Evolutionary conservation across 2,329 filamentous ascomycete species (phyloP), one percentile per base, ranked within the genome.

Genomic region (Talaromyces sp.): DNA sequence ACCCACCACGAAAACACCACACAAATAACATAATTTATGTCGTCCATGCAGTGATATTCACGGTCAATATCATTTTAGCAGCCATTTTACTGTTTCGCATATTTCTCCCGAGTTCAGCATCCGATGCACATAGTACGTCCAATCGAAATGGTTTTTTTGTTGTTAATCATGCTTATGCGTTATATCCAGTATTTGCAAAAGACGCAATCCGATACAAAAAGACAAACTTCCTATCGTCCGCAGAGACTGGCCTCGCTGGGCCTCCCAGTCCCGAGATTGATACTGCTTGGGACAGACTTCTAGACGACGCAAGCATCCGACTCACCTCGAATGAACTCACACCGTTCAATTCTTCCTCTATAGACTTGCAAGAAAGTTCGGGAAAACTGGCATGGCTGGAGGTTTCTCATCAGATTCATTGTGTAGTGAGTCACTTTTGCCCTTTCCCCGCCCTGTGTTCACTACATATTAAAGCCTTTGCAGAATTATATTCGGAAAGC

Each of bases 401-500:
- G 32, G 19, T 58, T 10, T 58, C 42, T 22, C 57, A 58, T 52
- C 57, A 58, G 30, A 51, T 52, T 10, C 57, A 58, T 58, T 58
- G 57, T 19, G 30, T 52, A 27, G 57, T 58, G 27, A 52, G 57
- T 58, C 47, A 57, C 22, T 22, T 22, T 22, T 22, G 1, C 22
- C 22, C 22, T n/a, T 5, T 15, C 7, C n/a, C 22, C 13, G 11
- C 9, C 8, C 13, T 47, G 9, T 25, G 13, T 47, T 1, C 7
- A 0, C 5, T 44, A 6, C 17, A 22, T 19, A 47, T 19, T 25
- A 47, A 47, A 7, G 8, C 36, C 15, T 19, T 5, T 8, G 13
- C 22, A 58, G 57, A 49, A 58, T 15, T 58, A 58, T 13, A 52
- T 58, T 36, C 57, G 57, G 11, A 58, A 58, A 39, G 57, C 57